Base-by-base conservation (phyloP, 768 basidiomycete species). In the Suillus occidentalis region DNA sequence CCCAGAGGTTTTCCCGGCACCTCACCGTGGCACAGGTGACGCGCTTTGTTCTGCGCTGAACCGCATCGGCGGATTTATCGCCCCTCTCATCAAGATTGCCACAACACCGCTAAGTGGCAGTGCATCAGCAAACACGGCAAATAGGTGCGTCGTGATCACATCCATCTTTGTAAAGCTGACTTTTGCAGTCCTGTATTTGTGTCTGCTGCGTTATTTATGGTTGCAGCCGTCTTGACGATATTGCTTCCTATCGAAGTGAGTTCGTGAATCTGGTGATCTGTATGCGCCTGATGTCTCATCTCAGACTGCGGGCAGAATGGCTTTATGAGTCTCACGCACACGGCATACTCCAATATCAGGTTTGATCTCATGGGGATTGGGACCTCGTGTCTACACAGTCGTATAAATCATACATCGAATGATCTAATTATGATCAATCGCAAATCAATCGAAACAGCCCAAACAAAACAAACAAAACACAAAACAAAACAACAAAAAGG, bases 1-100 rank as follows among this genome's bases (percentile, higher is more conserved):
- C 9, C 86, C 86, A 1, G 85, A 87, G 69, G 83, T 84, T 22
- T 87, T 87, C 76, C 83, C 86, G 0, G 83, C 84, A 0, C 82
- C 84, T 4, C 83, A 85, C 66, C 80, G 86, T 42, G 86, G 86
- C 3, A 85, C 85, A 0, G 85, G 84, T 12, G 82, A 84, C 63
- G 85, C 84, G 4, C 80, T 80, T 67, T 82, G 73, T 66, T 79
- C 79, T 65, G 81, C 79, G 18, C 77, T 85, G 68, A 85, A 85
- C 69, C 77, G 82, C 42, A 77, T 83, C 47, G 79, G 78, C 40
- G 84, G 82, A 13, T 73, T 85, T 61, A 79, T 84, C 40, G 78
- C 82, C 0, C 84, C 84, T 36, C 75, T 83, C 45, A 82, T 84
- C 71, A 83, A 83, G 66, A 84, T 84, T 47, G 78, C 76, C 9